phyloP scores from a whole-genome alignment of 2,329 filamentous ascomycete species.

The Aspergillus pseudoviridinutans region DNA sequence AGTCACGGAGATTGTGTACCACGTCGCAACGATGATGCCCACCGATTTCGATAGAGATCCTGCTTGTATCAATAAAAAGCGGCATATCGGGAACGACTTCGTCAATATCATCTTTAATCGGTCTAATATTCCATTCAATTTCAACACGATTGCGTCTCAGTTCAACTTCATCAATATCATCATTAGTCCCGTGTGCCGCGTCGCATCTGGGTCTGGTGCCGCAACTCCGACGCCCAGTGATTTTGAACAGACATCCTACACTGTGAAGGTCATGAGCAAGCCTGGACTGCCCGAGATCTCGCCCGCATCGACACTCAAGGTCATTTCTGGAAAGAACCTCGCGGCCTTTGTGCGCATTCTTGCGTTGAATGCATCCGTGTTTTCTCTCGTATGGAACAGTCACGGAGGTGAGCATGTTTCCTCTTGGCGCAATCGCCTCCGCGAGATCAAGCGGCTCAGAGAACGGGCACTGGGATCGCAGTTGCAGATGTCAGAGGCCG shows the following conservation, averaged over 20 bases:
- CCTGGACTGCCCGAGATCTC: slow-evolving; percentile 89
- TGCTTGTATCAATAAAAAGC: slow-evolving; percentile 78
- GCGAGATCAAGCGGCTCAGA: slow-evolving; percentile 77
- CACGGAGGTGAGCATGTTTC: slow-evolving; percentile 75
- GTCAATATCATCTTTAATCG: slow-evolving; percentile 99
- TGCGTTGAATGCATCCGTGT: slow-evolving; percentile 89
- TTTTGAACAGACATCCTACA: slow-evolving; percentile 63
- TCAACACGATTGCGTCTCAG: slow-evolving; percentile 87
- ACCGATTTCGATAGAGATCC: slow-evolving; percentile 74
- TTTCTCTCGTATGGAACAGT: slow-evolving; percentile 81
- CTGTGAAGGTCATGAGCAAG: slow-evolving; percentile 83
- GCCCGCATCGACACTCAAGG: slow-evolving; percentile 81
- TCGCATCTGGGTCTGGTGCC: slow-evolving; percentile 34
- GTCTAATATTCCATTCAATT: slow-evolving; percentile 81
- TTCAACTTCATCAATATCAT: slow-evolving; percentile 98
- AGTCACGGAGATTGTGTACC: slow-evolving; percentile 92
- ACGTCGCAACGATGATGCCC: slow-evolving; percentile 96
- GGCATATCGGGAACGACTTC: slow-evolving; percentile 94
- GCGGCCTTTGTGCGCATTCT: slow-evolving; percentile 83
- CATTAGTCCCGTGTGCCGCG: slow-evolving; percentile 69
- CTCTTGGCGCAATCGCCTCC: slow-evolving; percentile 81
- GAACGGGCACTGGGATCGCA: slow-evolving; percentile 48
- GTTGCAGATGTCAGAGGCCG: slow-evolving; percentile 23
- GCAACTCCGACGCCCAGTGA: slow-evolving; percentile 28
- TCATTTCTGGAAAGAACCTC: slow-evolving; percentile 77